Percentiles rank a stretch among this genome's conserved stretches.
Conservation (phyloP, 2,329 filamentous ascomycete species). For the Alternaria ventricosa region DNA sequence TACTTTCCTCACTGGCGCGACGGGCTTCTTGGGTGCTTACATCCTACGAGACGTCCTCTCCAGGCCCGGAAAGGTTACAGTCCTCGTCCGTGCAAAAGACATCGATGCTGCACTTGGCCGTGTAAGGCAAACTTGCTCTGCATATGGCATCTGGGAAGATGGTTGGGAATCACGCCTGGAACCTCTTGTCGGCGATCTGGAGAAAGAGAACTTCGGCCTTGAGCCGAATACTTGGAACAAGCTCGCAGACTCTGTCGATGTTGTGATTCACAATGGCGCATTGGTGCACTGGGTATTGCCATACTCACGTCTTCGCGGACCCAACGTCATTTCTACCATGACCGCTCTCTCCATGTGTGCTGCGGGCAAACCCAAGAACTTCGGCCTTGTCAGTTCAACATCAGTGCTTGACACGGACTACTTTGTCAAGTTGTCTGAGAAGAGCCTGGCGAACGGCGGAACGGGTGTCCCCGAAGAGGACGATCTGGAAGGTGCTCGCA, state of each 20-base stretch:
- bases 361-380: slow-evolving; percentile 77
- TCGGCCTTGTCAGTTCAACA: slow-evolving; percentile 84
- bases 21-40: slow-evolving; percentile 86
- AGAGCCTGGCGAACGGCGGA: slow-evolving; percentile 65
- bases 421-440: slow-evolving; percentile 76
- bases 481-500: slow-evolving; percentile 76
- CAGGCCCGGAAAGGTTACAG: slow-evolving; percentile 70
- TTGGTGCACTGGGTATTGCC: slow-evolving; percentile 79
- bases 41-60: slow-evolving; percentile 77
- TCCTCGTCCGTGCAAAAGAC: slow-evolving; percentile 75
- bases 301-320: slow-evolving; percentile 72
- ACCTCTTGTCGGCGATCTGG: slow-evolving; percentile 75
- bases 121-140: slow-evolving; percentile 70
- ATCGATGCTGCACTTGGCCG: slow-evolving; percentile 66
- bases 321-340: slow-evolving; percentile 84
- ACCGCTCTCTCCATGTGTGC: slow-evolving; percentile 78
- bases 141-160: slow-evolving; percentile 80
- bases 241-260: slow-evolving; percentile 71
- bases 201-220: slow-evolving; percentile 76
- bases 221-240: slow-evolving; percentile 68
- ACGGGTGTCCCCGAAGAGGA: slow-evolving; percentile 75
- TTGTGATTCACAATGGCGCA: slow-evolving; percentile 75
- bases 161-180: slow-evolving; percentile 70
- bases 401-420: slow-evolving; percentile 81
- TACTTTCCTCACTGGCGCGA: slow-evolving; percentile 85